phyloP scores from a whole-genome alignment of 169 alveolate genomes.

The Cryptosporidium meleagridis region DNA sequence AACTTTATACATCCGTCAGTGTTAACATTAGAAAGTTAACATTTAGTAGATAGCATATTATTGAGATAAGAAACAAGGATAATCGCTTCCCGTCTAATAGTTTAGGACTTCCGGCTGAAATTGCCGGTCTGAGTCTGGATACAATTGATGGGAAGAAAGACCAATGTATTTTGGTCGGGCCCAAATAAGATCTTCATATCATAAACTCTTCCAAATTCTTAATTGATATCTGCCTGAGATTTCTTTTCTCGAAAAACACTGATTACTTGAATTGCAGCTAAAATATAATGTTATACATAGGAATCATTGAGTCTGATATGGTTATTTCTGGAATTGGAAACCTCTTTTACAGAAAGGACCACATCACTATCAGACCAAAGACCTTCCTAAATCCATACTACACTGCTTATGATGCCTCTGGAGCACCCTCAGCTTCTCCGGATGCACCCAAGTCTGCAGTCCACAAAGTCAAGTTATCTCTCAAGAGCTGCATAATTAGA shows the following conservation, averaged over 20 bases:
- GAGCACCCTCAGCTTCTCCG: conserved; percentile 78
- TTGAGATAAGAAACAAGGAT: not conserved
- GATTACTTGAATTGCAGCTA: not conserved
- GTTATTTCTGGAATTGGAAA: not conserved
- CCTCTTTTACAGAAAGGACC: not conserved
- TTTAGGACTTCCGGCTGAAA: not conserved
- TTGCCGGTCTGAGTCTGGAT: not conserved
- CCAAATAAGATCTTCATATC: not conserved
- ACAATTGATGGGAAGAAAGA: not conserved
- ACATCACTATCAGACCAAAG: not conserved
- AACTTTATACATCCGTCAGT: not conserved
- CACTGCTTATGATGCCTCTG: conserved; percentile 62
- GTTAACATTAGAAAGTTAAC: not conserved
- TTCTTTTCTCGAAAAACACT: not conserved
- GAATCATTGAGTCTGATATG: not conserved
- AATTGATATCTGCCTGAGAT: not conserved
- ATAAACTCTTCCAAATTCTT: not conserved
- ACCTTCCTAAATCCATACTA: not conserved
- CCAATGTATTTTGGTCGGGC: not conserved
- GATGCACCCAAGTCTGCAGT: conserved; percentile 90
- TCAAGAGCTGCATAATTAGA: conserved; percentile 93
- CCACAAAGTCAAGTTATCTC: conserved; percentile 97
- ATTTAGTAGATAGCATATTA: not conserved
- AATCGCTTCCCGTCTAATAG: not conserved
- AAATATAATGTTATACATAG: not conserved